Evolutionary conservation across 2,329 filamentous ascomycete species (phyloP).

Genomic region (Monosporascus sp.): DNA sequence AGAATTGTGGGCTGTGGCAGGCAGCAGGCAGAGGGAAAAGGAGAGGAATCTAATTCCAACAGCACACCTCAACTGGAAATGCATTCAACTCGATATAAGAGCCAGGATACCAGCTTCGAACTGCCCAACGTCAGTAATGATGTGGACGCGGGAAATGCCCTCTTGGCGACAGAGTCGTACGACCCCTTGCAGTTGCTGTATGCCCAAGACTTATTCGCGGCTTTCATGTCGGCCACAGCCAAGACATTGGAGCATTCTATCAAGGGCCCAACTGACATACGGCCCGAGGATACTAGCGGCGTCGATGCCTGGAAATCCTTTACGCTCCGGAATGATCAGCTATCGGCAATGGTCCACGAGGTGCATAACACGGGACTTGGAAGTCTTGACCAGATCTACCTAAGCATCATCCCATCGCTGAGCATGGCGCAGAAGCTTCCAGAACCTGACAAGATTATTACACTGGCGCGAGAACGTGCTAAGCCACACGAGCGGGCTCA

Average conservation of each 20-base stretch:
- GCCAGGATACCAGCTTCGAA: too few species aligned
- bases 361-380: slow-evolving; percentile 19
- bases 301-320: slow-evolving; percentile 10
- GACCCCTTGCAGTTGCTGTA: slow-evolving; percentile 9
- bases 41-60: background rate
- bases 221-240: slow-evolving; percentile 24
- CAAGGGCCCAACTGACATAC: background rate
- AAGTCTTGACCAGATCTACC: slow-evolving; percentile 18
- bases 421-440: slow-evolving; percentile 11
- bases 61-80: background rate
- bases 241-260: slow-evolving; percentile 2
- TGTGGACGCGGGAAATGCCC: too few species aligned
- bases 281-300: background rate
- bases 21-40: too few species aligned
- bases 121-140: too few species aligned
- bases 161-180: background rate
- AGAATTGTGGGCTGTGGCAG: background rate
- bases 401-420: slow-evolving; percentile 24
- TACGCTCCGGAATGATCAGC: slow-evolving; percentile 10
- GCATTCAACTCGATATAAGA: background rate
- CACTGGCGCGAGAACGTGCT: slow-evolving; percentile 8
- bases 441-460: slow-evolving; percentile 3
- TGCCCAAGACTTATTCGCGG: slow-evolving; percentile 23
- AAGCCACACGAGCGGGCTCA: slow-evolving; percentile 5
- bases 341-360: slow-evolving; percentile 17